phyloP scores from a whole-genome alignment of 345 rosid species.

The Kandelia obovata region DNA sequence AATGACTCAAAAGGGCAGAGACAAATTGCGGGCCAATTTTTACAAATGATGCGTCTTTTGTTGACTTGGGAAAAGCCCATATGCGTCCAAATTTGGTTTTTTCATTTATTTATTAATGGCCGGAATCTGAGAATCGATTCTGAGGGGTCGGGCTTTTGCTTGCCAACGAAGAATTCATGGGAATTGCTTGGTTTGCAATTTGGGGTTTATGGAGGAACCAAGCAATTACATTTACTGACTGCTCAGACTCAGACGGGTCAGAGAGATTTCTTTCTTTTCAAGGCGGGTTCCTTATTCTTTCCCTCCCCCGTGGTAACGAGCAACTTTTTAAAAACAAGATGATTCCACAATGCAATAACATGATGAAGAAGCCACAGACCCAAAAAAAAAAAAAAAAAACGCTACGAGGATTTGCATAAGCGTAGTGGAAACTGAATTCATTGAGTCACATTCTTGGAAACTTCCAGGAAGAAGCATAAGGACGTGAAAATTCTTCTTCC shows the following conservation, averaged over 20 bases:
- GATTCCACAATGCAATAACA: neutral
- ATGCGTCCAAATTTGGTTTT: conserved; percentile 1
- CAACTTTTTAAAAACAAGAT: neutral
- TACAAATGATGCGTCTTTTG: neutral
- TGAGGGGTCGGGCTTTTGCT: conserved; percentile 4
- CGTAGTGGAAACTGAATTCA: too few species aligned
- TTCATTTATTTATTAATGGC: neutral
- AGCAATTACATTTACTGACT: neutral
- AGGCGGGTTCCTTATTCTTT: conserved; percentile 10
- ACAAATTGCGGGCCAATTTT: neutral
- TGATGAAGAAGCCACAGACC: neutral
- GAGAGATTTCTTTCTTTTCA: neutral
- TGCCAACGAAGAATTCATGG: conserved; percentile 7
- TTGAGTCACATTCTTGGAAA: neutral
- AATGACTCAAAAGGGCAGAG: neutral
- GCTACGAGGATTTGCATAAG: too few species aligned
- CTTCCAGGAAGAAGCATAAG: neutral
- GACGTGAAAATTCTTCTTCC: too few species aligned
- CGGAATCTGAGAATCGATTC: neutral
- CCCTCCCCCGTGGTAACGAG: neutral
- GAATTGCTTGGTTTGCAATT: conserved; percentile 6
- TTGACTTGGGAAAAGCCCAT: neutral
- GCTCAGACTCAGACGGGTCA: neutral
- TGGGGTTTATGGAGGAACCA: neutral
- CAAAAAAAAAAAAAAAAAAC: neutral